phyloP scores from a whole-genome alignment of 495 filamentous ascomycete genomes.

The Penicillium paxilli region DNA sequence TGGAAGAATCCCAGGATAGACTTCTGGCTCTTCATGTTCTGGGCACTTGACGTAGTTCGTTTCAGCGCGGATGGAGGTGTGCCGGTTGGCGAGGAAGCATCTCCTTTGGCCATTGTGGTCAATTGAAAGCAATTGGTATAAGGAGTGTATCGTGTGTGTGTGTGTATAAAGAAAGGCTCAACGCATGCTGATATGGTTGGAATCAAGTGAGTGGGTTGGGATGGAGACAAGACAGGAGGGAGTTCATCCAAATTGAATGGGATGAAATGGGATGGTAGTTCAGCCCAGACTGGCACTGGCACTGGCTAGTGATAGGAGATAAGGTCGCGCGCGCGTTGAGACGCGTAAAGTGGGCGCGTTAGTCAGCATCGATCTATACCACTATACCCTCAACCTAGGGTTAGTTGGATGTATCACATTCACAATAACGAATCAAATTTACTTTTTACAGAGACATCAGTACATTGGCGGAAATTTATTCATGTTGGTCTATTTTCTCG shows the following conservation, averaged over 20 bases:
- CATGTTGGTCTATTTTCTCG: too few relatives aligned
- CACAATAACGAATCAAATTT: too few relatives aligned
- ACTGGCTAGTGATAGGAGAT: too few relatives aligned
- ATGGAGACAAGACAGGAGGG: constrained; percentile 1
- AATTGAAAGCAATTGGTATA: constrained; percentile 6
- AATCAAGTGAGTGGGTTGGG: background rate
- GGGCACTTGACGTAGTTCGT: constrained; percentile 45
- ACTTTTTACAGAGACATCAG: too few relatives aligned
- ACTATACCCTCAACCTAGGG: too few relatives aligned
- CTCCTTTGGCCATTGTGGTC: constrained; percentile 37
- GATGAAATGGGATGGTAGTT: too few relatives aligned
- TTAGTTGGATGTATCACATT: too few relatives aligned
- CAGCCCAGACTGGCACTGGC: too few relatives aligned
- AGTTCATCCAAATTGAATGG: background rate
- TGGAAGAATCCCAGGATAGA: constrained; percentile 85
- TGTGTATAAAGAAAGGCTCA: background rate
- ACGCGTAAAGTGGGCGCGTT: too few relatives aligned
- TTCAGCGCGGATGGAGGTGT: constrained; percentile 45
- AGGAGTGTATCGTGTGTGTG: background rate
- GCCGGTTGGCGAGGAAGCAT: constrained; percentile 40
- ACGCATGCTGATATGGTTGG: constrained; percentile 1
- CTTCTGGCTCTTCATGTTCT: constrained; percentile 70
- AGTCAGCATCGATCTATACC: too few relatives aligned
- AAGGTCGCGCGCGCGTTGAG: too few relatives aligned
- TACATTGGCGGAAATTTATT: too few relatives aligned